A percentile compares a stretch with the other conserved stretches of the same genome.
Conservation (phyloP, 768 basidiomycete genomes). For the Amanita polypyramis region DNA sequence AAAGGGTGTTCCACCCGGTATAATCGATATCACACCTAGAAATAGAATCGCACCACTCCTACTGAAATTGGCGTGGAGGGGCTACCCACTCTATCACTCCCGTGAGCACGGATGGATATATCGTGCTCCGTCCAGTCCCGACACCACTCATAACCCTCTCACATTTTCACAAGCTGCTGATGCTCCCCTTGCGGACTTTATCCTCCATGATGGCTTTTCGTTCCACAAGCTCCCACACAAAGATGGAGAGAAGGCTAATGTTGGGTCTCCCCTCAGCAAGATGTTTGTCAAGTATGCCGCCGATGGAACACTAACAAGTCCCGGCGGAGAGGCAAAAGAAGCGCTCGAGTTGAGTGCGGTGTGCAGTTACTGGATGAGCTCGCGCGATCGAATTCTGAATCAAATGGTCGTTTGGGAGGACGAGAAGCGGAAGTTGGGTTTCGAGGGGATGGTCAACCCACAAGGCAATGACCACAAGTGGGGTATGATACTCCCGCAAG, state of each 20-base stretch:
- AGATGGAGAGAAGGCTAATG: constrained; percentile 89
- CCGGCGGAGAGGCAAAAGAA: constrained; percentile 68
- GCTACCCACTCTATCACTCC: constrained; percentile 76
- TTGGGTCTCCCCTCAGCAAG: constrained; percentile 88
- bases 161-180: constrained; percentile 59
- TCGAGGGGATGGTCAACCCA: not conserved
- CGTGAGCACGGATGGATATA: constrained; percentile 89
- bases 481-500: constrained; percentile 92
- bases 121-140: constrained; percentile 52
- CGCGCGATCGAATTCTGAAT: constrained; percentile 81
- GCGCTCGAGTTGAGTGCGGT: constrained; percentile 88
- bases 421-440: constrained; percentile 9
- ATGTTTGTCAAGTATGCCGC: constrained; percentile 82
- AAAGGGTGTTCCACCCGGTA: constrained; percentile 54
- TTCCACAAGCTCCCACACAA: constrained; percentile 97
- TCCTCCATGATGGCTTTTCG: constrained; percentile 35
- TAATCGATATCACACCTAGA: constrained; percentile 77
- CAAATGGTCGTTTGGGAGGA: constrained; percentile 90
- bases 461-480: constrained; percentile 34
- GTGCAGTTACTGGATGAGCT: constrained; percentile 97
- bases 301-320: constrained; percentile 79
- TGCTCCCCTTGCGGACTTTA: constrained; percentile 38
- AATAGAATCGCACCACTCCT: constrained; percentile 79
- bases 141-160: constrained; percentile 22
- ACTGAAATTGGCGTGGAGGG: constrained; percentile 79